Base-by-base conservation (phyloP, 2,329 filamentous ascomycete species). In the Alternaria triticina region DNA sequence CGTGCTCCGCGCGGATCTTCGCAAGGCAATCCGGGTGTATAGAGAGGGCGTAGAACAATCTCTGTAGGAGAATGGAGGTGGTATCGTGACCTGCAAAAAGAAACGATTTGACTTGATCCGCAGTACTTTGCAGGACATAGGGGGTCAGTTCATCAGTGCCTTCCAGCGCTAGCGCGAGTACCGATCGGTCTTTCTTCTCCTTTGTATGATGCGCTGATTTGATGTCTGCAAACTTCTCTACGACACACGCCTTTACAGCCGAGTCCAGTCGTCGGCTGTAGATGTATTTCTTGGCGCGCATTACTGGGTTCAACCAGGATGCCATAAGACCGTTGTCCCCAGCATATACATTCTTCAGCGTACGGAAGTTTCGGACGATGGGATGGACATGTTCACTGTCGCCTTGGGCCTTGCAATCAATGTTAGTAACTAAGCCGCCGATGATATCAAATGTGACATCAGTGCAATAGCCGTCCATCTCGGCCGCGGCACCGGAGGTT, bases 31-130 rank as follows among this genome's bases (percentile, higher is more conserved):
- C 61, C 5, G 78, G 77, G 51, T 78, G 70, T 20, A 73, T 67
- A 0, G 75, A 78, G 0, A 79, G 69, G 4, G 65, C 68, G 65
- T 80, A 77, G 54, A 79, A 72, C 2, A 78, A 54, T 15, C 76
- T 64, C 61, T 78, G 75, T 3, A 79, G 61, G 1, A 77, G 59
- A 22, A 75, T 78, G 0, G 76, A 77, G 1, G 82, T 84, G 0
- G 83, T 84, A 59, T 84, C 82, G 63, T 84, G 83, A 1, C 83
- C 83, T 2, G 82, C 83, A 59, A 84, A 83, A 13, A 84, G 66
- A 66, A 84, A 84, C 0, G 79, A 78, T 63, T 83, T 83, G 66
- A 79, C 64, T 52, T 77, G 74, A 30, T 82, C 80, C 40, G 82
- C 77, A 1, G 78, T 81, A 11, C 70, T 74, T 49, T 77, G 72